Percentiles rank a stretch among this genome's conserved stretches.
These are phyloP conservation scores for Geosmithia flava DNA, from an alignment of 2,329 filamentous ascomycete species.

Conservation along the genomic window DNA sequence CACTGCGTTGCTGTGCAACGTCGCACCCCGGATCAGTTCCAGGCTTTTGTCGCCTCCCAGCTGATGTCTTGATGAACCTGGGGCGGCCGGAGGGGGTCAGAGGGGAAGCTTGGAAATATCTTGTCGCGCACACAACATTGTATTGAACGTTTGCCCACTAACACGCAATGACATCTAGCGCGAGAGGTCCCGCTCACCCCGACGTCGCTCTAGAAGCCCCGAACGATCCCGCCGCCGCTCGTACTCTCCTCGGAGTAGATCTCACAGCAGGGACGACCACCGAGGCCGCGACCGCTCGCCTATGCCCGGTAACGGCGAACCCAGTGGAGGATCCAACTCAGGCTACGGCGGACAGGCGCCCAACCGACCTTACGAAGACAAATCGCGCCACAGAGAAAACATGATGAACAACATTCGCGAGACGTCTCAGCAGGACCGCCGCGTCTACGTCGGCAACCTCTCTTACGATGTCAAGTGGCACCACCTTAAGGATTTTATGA, in stretches of 20 bases:
- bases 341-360: conserved; percentile 47
- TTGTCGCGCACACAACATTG: conserved; percentile 19
- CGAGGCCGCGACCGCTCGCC: conserved; percentile 69
- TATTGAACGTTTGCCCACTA: not conserved
- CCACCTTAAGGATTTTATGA: conserved; percentile 99
- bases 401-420: conserved; percentile 95
- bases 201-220: conserved; percentile 76
- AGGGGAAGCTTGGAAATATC: not conserved
- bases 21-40: not conserved
- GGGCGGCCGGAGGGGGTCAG: not conserved
- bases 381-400: conserved; percentile 71
- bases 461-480: conserved; percentile 99
- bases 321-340: conserved; percentile 57
- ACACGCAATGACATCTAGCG: conserved; percentile 41
- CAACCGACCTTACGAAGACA: conserved; percentile 74
- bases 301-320: conserved; percentile 64
- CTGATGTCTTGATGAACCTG: too few species aligned
- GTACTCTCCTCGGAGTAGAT: conserved; percentile 69
- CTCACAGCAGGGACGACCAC: conserved; percentile 62
- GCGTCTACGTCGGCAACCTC: conserved; percentile 97
- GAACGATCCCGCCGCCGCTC: conserved; percentile 61
- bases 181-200: conserved; percentile 71
- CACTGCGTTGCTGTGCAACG: not conserved
- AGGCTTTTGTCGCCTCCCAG: too few species aligned
- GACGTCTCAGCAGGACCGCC: conserved; percentile 94